These are phyloP conservation scores for Colletotrichum echinochloae DNA, from an alignment of 2,329 filamentous ascomycete species.

Conservation along the genomic window DNA sequence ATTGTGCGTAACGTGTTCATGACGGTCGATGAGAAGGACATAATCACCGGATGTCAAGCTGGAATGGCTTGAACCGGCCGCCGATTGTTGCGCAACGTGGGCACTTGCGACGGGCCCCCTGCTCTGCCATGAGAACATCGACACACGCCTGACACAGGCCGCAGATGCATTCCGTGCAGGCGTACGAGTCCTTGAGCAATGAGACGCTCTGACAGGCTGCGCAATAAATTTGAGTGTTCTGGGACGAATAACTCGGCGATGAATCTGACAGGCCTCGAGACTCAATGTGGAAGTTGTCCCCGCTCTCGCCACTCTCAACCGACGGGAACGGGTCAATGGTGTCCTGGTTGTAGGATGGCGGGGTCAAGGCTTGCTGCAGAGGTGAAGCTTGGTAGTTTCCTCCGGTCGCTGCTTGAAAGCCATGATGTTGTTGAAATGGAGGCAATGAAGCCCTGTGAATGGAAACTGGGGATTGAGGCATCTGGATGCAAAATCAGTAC, in stretches of 20 bases:
- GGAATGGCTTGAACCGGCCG: constrained; percentile 85
- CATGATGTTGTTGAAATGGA: constrained; percentile 70
- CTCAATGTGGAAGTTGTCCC: constrained; percentile 79
- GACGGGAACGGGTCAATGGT: constrained; percentile 86
- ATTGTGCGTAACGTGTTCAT: constrained; percentile 17
- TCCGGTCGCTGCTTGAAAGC: constrained; percentile 65
- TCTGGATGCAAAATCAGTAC: constrained; percentile 52
- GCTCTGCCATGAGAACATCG: constrained; percentile 80
- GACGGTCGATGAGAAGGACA: background rate
- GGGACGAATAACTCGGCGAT: constrained; percentile 79
- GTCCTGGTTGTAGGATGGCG: constrained; percentile 77
- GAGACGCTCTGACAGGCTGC: constrained; percentile 85
- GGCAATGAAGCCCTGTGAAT: constrained; percentile 72
- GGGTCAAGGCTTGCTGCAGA: constrained; percentile 89
- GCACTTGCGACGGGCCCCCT: constrained; percentile 81
- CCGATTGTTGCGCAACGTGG: constrained; percentile 84
- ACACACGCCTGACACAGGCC: constrained; percentile 92
- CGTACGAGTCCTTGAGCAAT: constrained; percentile 84
- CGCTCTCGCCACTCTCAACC: constrained; percentile 82
- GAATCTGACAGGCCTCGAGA: constrained; percentile 73
- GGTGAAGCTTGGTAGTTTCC: constrained; percentile 88
- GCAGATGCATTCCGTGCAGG: constrained; percentile 96
- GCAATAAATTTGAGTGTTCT: constrained; percentile 90
- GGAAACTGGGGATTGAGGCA: constrained; percentile 74
- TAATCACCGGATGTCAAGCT: constrained; percentile 78